These are phyloP conservation scores for Leptomonas pyrrhocoris DNA, from an alignment of 208 protist species.

Conservation along the genomic window DNA sequence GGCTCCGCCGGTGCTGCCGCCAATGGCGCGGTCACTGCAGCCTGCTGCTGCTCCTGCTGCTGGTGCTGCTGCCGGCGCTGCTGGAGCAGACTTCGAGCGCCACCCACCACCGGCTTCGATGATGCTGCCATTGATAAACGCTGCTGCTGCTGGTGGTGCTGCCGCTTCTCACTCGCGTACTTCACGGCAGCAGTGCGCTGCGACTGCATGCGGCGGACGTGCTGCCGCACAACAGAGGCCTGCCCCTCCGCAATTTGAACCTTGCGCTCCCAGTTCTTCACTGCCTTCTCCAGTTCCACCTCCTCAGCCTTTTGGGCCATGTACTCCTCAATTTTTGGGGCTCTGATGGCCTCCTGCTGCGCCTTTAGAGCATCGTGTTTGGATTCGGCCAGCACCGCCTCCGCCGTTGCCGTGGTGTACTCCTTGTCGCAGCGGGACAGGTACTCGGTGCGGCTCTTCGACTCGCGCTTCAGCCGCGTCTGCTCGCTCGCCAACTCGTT, in stretches of 20 bases:
- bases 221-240: slow-evolving; percentile 63
- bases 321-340: slow-evolving; percentile 94
- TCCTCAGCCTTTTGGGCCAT: slow-evolving; percentile 94
- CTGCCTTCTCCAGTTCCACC: slow-evolving; percentile 87
- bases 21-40: neutral
- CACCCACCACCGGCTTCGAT: slow-evolving; percentile 11
- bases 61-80: slow-evolving; percentile 25
- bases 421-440: slow-evolving; percentile 66
- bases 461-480: slow-evolving; percentile 83
- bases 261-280: slow-evolving; percentile 90
- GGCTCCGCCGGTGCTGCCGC: slow-evolving; percentile 1
- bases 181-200: slow-evolving; percentile 37
- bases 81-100: slow-evolving; percentile 13
- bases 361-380: slow-evolving; percentile 77
- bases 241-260: slow-evolving; percentile 92
- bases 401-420: slow-evolving; percentile 63
- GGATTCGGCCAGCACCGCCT: slow-evolving; percentile 66
- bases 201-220: slow-evolving; percentile 42
- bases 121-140: slow-evolving; percentile 1
- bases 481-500: slow-evolving; percentile 88
- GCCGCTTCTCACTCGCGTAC: slow-evolving; percentile 40
- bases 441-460: slow-evolving; percentile 79
- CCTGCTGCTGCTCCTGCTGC: neutral
- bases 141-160: slow-evolving; percentile 7
- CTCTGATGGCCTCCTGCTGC: slow-evolving; percentile 89